phyloP scores from a whole-genome alignment of 768 basidiomycete species.

The Dacryopinax primogenitus region DNA sequence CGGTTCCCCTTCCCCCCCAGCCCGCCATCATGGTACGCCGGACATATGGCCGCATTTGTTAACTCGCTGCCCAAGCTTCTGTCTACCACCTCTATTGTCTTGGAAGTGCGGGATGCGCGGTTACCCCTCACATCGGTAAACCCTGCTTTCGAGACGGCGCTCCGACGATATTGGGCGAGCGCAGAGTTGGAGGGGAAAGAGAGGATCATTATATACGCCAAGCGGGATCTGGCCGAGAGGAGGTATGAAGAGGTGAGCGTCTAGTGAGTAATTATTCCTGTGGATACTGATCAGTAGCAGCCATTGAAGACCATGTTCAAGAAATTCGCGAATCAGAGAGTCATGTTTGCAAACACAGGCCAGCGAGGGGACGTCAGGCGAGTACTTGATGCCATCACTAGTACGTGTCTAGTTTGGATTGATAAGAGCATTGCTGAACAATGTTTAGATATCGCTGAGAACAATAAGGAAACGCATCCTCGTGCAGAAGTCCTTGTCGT shows the following conservation, averaged over 20 bases:
- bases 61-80: slow-evolving; percentile 63
- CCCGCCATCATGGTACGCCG: slow-evolving; percentile 88
- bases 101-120: slow-evolving; percentile 87
- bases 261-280: neutral
- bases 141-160: slow-evolving; percentile 59
- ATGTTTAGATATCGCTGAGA: slow-evolving; percentile 50
- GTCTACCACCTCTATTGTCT: slow-evolving; percentile 73
- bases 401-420: slow-evolving; percentile 21
- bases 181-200: slow-evolving; percentile 46
- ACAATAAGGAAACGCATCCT: slow-evolving; percentile 47
- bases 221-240: slow-evolving; percentile 77
- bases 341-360: slow-evolving; percentile 31
- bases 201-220: slow-evolving; percentile 82
- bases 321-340: slow-evolving; percentile 25
- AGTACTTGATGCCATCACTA: slow-evolving; percentile 26
- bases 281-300: slow-evolving; percentile 17
- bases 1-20: slow-evolving; percentile 41
- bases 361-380: slow-evolving; percentile 25
- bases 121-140: slow-evolving; percentile 92
- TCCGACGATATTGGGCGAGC: slow-evolving; percentile 13
- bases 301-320: slow-evolving; percentile 28
- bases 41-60: slow-evolving; percentile 86
- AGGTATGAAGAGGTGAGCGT: slow-evolving; percentile 71
- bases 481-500: slow-evolving; percentile 84
- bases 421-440: neutral